phyloP scores from a whole-genome alignment of 2,329 filamentous ascomycete species.

The Aureobasidium subglaciale region DNA sequence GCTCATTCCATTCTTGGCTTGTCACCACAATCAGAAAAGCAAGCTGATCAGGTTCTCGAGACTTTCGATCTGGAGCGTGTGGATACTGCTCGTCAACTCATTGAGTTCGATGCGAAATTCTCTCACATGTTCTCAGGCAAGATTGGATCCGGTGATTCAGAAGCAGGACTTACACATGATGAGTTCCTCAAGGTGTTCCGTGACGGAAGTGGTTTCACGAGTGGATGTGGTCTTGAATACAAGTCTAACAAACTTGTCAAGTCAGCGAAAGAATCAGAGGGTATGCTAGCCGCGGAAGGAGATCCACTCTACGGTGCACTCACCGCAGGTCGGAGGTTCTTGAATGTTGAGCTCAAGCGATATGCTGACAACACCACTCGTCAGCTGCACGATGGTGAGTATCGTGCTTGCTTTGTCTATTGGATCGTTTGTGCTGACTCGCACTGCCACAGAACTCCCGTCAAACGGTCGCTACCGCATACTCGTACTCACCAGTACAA shows the following conservation, averaged over 20 bases:
- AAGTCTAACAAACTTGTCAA: slow-evolving; percentile 9
- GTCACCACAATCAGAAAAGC: slow-evolving; percentile 15
- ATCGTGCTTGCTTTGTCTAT: not conserved
- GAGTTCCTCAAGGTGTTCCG: slow-evolving; percentile 36
- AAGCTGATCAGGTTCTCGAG: slow-evolving; percentile 35
- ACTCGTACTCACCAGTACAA: slow-evolving; percentile 18
- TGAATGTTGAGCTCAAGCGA: slow-evolving; percentile 23
- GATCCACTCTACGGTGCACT: slow-evolving; percentile 23
- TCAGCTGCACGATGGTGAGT: slow-evolving; percentile 25
- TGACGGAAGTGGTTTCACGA: slow-evolving; percentile 53
- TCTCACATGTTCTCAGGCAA: slow-evolving; percentile 40
- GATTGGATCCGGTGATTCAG: slow-evolving; percentile 15
- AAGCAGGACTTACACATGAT: slow-evolving; percentile 21
- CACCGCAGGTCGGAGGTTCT: slow-evolving; percentile 23
- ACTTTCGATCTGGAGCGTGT: slow-evolving; percentile 50
- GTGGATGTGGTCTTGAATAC: slow-evolving; percentile 36
- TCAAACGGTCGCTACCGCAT: slow-evolving; percentile 25
- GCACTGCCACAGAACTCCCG: slow-evolving; percentile 18
- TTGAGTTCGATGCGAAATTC: slow-evolving; percentile 47
- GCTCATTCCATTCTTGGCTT: slow-evolving; percentile 25
- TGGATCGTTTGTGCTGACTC: not conserved
- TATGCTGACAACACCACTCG: slow-evolving; percentile 24
- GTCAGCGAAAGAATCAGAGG: slow-evolving; percentile 15
- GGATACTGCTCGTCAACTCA: slow-evolving; percentile 57
- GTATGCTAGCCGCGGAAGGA: not conserved